Percentiles rank a stretch among this genome's conserved stretches.
Evolutionary conservation across 176 grass and related monocot genomes (phyloP).

Genomic region (Carex cristatella): DNA sequence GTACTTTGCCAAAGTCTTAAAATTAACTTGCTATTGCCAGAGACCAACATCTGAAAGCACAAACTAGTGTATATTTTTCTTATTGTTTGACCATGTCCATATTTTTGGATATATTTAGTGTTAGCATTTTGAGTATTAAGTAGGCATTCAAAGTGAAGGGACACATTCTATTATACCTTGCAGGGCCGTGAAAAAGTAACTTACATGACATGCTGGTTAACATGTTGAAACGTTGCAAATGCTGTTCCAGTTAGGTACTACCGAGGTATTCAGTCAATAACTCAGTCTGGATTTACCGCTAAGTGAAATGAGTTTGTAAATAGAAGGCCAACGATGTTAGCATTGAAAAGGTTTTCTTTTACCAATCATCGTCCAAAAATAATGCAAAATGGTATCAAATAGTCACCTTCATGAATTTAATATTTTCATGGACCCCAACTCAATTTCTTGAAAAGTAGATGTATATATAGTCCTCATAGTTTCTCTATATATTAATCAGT

Average conservation of each 20-base stretch:
- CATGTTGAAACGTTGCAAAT: background rate
- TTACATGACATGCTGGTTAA: conserved; percentile 3
- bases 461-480: background rate
- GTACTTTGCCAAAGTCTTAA: background rate
- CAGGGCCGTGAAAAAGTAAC: background rate
- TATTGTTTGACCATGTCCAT: background rate
- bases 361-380: background rate
- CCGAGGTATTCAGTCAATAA: background rate
- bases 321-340: background rate
- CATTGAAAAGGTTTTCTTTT: background rate
- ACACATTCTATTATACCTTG: background rate
- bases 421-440: too few relatives aligned
- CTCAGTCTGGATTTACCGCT: background rate
- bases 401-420: too few relatives aligned
- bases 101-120: background rate
- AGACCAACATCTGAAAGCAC: background rate
- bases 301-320: background rate
- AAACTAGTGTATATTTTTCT: background rate
- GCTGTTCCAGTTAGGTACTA: background rate
- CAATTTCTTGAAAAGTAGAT: background rate
- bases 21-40: background rate
- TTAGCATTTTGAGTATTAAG: background rate
- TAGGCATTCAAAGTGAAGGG: background rate
- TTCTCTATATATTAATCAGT: background rate
- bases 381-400: background rate